Conservation (phyloP, 2,329 filamentous ascomycete species). For the Sporothrix protearum region DNA sequence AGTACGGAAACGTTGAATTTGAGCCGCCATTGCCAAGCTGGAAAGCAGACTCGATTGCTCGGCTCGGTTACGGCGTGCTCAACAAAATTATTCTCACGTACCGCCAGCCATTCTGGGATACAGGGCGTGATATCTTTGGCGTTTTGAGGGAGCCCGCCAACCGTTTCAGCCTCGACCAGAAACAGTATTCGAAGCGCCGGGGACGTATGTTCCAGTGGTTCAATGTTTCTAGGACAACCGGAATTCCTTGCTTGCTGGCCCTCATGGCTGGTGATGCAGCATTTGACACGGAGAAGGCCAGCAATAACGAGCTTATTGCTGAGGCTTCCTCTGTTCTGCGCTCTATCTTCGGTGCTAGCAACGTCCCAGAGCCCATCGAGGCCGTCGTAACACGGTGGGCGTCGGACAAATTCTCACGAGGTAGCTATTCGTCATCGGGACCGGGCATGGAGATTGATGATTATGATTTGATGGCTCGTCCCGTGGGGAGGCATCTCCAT, state of each 20-base stretch:
- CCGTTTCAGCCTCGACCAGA: slow-evolving; percentile 68
- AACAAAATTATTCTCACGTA: slow-evolving; percentile 96
- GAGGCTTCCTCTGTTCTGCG: slow-evolving; percentile 79
- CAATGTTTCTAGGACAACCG: slow-evolving; percentile 87
- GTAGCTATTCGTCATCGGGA: slow-evolving; percentile 92
- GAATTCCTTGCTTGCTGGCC: slow-evolving; percentile 80
- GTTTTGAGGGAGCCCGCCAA: slow-evolving; percentile 72
- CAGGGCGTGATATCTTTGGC: slow-evolving; percentile 87
- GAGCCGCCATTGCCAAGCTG: slow-evolving; percentile 83
- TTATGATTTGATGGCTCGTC: slow-evolving; percentile 84
- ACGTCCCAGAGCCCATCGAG: slow-evolving; percentile 75
- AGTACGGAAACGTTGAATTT: slow-evolving; percentile 77
- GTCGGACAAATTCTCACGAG: slow-evolving; percentile 83
- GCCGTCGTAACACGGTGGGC: slow-evolving; percentile 90
- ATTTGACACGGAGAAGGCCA: slow-evolving; percentile 75
- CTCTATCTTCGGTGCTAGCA: slow-evolving; percentile 62
- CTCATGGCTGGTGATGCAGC: slow-evolving; percentile 96
- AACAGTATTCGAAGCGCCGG: slow-evolving; percentile 72
- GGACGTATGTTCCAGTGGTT: slow-evolving; percentile 98
- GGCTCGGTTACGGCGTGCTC: slow-evolving; percentile 86
- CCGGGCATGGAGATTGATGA: slow-evolving; percentile 78
- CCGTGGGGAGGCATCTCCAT: slow-evolving; percentile 74
- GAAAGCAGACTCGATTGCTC: slow-evolving; percentile 75
- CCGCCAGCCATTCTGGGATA: slow-evolving; percentile 85
- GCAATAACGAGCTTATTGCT: slow-evolving; percentile 69